Base-by-base conservation (phyloP, 2,329 filamentous ascomycete genomes). In the Apiospora sp. region DNA sequence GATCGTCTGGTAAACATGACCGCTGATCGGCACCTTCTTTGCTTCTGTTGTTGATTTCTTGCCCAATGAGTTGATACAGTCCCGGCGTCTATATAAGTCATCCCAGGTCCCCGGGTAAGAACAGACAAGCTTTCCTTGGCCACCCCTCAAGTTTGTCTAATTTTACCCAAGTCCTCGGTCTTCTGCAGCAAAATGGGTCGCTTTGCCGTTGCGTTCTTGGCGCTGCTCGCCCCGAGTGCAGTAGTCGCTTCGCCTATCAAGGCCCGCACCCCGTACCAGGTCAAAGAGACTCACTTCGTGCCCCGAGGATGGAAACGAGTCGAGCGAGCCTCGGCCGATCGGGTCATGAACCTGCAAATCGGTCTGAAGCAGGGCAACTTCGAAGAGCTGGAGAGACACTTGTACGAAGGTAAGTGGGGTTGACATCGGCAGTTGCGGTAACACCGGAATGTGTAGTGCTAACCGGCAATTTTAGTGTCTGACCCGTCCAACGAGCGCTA, bases 321-420 rank as follows among this genome's bases (percentile, higher is more conserved):
- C 22, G 77, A 80, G 27, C 73, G 79, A 3, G 84, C 84, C 2
- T 74, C 77, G 16, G 79, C 82, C 1, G 79, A 82, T 0, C 84
- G 85, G 49, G 72, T 79, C 19, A 80, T 90, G 71, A 84, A 82
- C 4, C 84, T 90, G 69, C 86, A 83, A 24, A 81, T 90, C 67
- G 85, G 86, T 6, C 81, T 89, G 24, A 81, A 81, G 67, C 84
- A 90, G 80, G 85, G 86, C 37, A 85, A 86, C 58, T 79, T 84
- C 48, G 82, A 79, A 3, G 80, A 85, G 10, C 87, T 93, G 71
- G 90, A 92, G 78, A 86, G 90, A 46, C 86, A 92, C 76, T 80
- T 93, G 48, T 75, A 58, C 64, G 77, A 78, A 34, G 61, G 68
- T 58, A 44, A 43, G 68, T 37, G 27, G 30, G 30, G 22, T 41